A percentile compares a stretch with the other conserved stretches of the same genome.
phyloP scores from a whole-genome alignment of 768 basidiomycete species.

The Boletus speciosus region DNA sequence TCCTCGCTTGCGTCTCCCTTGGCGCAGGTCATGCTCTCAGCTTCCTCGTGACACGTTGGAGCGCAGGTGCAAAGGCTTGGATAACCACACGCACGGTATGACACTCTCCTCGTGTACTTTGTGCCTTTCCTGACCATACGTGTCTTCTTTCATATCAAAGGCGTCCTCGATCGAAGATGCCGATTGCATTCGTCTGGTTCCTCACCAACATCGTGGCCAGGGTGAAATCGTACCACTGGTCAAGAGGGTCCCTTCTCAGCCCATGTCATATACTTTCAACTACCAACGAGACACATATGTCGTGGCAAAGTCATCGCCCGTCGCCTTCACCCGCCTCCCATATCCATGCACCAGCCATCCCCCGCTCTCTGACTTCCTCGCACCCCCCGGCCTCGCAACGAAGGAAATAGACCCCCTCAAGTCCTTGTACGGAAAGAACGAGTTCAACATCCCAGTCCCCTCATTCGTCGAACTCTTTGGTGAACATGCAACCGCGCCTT shows the following conservation, averaged over 20 bases:
- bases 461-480: slow-evolving; percentile 87
- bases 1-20: slow-evolving; percentile 82
- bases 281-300: slow-evolving; percentile 96
- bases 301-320: slow-evolving; percentile 51
- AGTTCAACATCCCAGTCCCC: slow-evolving; percentile 96
- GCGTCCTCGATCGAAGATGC: slow-evolving; percentile 68
- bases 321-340: slow-evolving; percentile 73
- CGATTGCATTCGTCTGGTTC: slow-evolving; percentile 77
- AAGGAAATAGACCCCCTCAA: slow-evolving; percentile 49
- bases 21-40: slow-evolving; percentile 88
- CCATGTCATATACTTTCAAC: slow-evolving; percentile 75
- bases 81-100: slow-evolving; percentile 74
- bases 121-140: not conserved
- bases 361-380: slow-evolving; percentile 60
- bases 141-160: slow-evolving; percentile 26
- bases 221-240: slow-evolving; percentile 83
- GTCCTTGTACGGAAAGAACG: slow-evolving; percentile 84
- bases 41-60: slow-evolving; percentile 92
- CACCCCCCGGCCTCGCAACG: slow-evolving; percentile 52
- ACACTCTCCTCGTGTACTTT: not conserved
- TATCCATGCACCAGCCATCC: slow-evolving; percentile 82
- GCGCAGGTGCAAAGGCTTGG: slow-evolving; percentile 68
- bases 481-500: slow-evolving; percentile 97
- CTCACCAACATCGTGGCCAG: slow-evolving; percentile 75
- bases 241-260: slow-evolving; percentile 57